Conservation (phyloP, 2,329 filamentous ascomycete genomes). For the Fusarium mangiferae region DNA sequence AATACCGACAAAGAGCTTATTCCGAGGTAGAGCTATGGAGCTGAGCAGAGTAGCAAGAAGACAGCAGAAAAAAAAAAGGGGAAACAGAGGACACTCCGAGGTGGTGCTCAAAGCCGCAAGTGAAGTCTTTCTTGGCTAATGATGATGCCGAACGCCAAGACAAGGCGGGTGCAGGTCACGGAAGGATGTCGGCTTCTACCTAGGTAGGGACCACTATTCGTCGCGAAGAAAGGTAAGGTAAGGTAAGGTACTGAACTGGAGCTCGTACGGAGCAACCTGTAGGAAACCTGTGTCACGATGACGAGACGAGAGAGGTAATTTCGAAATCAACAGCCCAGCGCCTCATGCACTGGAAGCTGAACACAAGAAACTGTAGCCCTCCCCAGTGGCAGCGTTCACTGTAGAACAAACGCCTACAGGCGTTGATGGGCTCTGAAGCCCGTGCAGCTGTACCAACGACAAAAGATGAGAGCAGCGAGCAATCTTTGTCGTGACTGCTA, state of each 20-base stretch:
- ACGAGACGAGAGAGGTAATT: constrained; percentile 1
- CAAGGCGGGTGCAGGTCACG: constrained; percentile 34
- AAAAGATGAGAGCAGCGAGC: constrained; percentile 25
- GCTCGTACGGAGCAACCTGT: constrained; percentile 3
- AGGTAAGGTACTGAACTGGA: background rate
- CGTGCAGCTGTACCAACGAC: constrained; percentile 32
- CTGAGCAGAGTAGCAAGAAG: constrained; percentile 1
- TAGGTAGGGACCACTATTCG: constrained; percentile 6
- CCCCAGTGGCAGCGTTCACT: constrained; percentile 35
- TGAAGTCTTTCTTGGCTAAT: constrained; percentile 26
- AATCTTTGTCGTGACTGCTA: constrained; percentile 30
- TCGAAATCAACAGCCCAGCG: background rate
- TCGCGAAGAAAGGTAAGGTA: background rate
- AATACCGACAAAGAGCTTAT: constrained; percentile 9
- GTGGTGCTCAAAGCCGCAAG: background rate
- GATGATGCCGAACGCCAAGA: constrained; percentile 37
- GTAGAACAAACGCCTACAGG: constrained; percentile 34
- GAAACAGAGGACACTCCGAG: background rate
- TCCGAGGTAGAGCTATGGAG: constrained; percentile 17
- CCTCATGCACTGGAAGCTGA: background rate
- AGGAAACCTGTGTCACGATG: constrained; percentile 8
- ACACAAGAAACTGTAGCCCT: background rate
- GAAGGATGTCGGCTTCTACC: constrained; percentile 32
- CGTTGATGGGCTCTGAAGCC: constrained; percentile 39
- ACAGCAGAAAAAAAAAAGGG: background rate